A percentile compares a stretch with the other conserved stretches of the same genome.
phyloP scores from a whole-genome alignment of 176 grass and related monocot species.

The Rhynchospora breviuscula region DNA sequence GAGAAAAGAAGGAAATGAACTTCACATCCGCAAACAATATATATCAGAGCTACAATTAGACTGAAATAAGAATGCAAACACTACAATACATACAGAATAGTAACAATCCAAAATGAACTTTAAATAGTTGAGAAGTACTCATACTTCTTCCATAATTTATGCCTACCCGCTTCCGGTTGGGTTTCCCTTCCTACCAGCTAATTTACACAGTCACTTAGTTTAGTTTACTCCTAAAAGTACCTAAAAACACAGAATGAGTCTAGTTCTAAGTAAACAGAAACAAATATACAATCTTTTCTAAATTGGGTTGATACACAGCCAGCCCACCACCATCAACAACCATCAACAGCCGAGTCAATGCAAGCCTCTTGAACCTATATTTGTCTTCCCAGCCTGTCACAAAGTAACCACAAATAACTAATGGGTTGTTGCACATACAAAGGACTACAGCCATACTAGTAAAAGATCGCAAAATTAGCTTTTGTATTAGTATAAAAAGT shows the following conservation, averaged over 20 bases:
- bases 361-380: slow-evolving; percentile 15
- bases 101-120: slow-evolving; percentile 11
- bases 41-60: slow-evolving; percentile 10
- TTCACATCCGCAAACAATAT: background rate
- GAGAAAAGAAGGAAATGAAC: background rate
- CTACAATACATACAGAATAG: slow-evolving; percentile 24
- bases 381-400: slow-evolving; percentile 15
- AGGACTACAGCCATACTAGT: background rate
- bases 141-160: slow-evolving; percentile 26
- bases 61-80: slow-evolving; percentile 16
- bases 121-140: slow-evolving; percentile 17
- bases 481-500: background rate
- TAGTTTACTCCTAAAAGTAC: slow-evolving; percentile 16
- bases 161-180: slow-evolving; percentile 14
- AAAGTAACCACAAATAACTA: slow-evolving; percentile 11
- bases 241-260: slow-evolving; percentile 25
- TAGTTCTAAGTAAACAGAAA: slow-evolving; percentile 20
- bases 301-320: slow-evolving; percentile 2
- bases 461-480: background rate
- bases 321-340: slow-evolving; percentile 9
- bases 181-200: slow-evolving; percentile 20
- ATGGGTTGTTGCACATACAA: background rate
- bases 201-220: slow-evolving; percentile 24
- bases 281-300: slow-evolving; percentile 32
- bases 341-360: background rate